These are phyloP conservation scores for Arachis hypogaea DNA, from an alignment of 306 rosid species.

Conservation along the genomic window DNA sequence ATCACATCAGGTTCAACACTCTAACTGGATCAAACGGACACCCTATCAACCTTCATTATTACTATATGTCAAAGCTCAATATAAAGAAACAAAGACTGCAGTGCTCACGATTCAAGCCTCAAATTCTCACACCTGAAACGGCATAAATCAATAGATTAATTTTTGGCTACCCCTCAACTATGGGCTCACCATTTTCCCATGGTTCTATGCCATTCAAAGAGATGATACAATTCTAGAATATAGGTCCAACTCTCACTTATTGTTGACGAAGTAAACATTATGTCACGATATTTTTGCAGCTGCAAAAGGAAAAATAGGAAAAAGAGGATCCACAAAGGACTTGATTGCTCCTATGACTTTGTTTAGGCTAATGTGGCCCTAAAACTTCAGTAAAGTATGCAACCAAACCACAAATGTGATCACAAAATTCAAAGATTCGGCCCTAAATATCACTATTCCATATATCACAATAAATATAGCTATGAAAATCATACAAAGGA, in stretches of 20 bases:
- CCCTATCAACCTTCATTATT: conserved; percentile 21
- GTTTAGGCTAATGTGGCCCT: conserved; percentile 18
- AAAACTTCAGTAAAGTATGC: conserved; percentile 24
- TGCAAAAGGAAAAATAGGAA: conserved; percentile 24
- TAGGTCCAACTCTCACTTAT: conserved; percentile 10
- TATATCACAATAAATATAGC: conserved; percentile 23
- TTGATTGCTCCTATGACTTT: conserved; percentile 23
- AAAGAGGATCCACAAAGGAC: conserved; percentile 26
- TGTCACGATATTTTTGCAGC: background rate
- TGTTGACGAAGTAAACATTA: conserved; percentile 18
- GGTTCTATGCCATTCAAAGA: conserved; percentile 26
- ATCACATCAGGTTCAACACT: conserved; percentile 15
- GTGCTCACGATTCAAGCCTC: conserved; percentile 16
- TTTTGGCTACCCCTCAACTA: conserved; percentile 14
- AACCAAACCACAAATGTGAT: conserved; percentile 34
- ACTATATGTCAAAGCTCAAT: background rate
- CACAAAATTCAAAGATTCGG: conserved; percentile 22
- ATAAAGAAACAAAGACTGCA: conserved; percentile 17
- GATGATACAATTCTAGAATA: conserved; percentile 18
- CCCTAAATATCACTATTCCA: conserved; percentile 25
- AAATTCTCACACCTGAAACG: background rate
- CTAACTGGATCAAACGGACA: conserved; percentile 26
- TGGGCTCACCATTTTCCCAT: conserved; percentile 3
- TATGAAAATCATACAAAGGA: conserved; percentile 24
- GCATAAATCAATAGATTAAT: conserved; percentile 32